Conservation (phyloP, 2,329 filamentous ascomycete species). For the Colletotrichum tamarilloi region DNA sequence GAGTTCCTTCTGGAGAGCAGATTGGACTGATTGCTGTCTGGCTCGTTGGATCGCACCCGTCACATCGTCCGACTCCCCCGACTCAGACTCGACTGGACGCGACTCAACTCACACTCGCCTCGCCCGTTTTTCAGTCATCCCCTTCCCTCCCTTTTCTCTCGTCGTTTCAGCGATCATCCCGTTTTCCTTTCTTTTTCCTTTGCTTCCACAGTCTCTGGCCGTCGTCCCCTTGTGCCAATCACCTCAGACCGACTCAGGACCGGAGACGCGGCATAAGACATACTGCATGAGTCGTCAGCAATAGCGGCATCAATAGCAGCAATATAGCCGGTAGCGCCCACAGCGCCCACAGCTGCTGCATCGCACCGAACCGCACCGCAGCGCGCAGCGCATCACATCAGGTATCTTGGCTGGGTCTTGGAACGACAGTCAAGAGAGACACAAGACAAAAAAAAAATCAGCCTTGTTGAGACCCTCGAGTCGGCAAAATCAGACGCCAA, state of each 20-base stretch:
- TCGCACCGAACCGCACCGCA: neutral
- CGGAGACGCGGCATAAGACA: neutral
- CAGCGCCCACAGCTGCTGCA: neutral
- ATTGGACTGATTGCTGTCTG: constrained; percentile 2
- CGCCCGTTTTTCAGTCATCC: neutral
- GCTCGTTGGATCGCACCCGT: neutral
- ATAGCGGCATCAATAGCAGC: neutral
- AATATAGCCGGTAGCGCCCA: neutral
- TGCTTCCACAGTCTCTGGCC: neutral
- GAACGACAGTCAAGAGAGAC: neutral
- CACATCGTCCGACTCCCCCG: constrained; percentile 2
- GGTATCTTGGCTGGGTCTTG: neutral
- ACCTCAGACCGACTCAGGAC: neutral
- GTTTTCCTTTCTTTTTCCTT: constrained; percentile 5
- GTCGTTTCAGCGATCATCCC: neutral
- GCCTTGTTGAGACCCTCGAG: neutral
- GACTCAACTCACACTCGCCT: neutral
- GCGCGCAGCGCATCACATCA: neutral
- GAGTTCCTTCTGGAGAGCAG: neutral
- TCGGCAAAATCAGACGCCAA: neutral
- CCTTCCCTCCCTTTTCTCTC: neutral
- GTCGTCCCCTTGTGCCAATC: neutral
- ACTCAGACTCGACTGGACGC: neutral
- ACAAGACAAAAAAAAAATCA: neutral
- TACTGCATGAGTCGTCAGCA: constrained; percentile 13